Base-by-base conservation (phyloP, 129 eudicot genomes). In the Saussurea involucrata region DNA sequence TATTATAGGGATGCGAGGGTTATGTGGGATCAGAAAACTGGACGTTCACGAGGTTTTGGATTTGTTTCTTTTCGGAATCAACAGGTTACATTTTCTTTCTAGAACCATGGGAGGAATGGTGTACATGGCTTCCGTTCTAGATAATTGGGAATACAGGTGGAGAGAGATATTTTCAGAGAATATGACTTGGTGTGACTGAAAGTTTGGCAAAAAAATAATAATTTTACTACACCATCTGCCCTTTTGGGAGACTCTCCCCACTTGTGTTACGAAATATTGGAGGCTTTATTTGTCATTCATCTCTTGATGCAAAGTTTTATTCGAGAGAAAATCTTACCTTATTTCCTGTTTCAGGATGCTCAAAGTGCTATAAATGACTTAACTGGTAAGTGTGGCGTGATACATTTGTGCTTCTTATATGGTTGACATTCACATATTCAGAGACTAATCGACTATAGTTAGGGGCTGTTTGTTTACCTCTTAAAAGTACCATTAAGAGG, bases 11-110 rank as follows among this genome's bases (percentile, higher is more conserved):
- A 90, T 83, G 97, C 97, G 55, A 87, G 93, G 86, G 97, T 92
- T 44, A 92, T 92, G 97, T 92, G 97, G 97, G 97, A 92, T 81
- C 96, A 92, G 76, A 89, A 84, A 83, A 92, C 96, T 68, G 96
- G 96, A 17, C 96, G 93, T 76, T 92, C 96, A 9, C 86, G 97
- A 69, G 97, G 97, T 69, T 92, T 85, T 83, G 96, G 97, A 63
- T 92, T 92, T 82, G 97, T 89, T 44, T 87, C 97, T 74, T 92
- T 92, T 79, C 85, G 97, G 69, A 86, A 84, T 75, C 97, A 92
- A 63, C 97, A 82, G 88, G 98, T 92, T 57, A 12, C 46, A 15
- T 69, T 17, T 64, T 40, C 20, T 69, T 34, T 61, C 72, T 34
- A 44, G 53, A 67, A 61, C 53, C 53, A 40, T 53, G 74, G 12